Base-by-base conservation (phyloP, 2,329 filamentous ascomycete genomes). In the Colletotrichum sp. region DNA sequence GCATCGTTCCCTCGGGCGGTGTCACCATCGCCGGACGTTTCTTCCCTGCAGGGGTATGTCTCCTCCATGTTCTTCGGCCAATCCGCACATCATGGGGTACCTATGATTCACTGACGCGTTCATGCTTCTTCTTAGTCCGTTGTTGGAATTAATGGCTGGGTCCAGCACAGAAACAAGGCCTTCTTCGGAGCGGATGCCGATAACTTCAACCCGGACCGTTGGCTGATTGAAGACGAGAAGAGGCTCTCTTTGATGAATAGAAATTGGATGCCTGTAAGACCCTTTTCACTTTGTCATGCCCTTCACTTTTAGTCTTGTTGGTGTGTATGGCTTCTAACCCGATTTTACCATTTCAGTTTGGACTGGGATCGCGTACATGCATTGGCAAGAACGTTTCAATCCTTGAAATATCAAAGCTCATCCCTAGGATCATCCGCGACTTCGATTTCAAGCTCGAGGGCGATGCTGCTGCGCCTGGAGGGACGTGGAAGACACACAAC, bases 1-100 rank as follows among this genome's bases (percentile, higher is more conserved):
- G 90, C 6, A 82, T 86, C 0, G 88, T 90, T 0, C 88, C 89
- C 0, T 71, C 83, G 3, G 85, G 83, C 0, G 89, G 90, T 0
- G 82, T 83, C 0, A 83, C 84, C 7, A 83, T 91, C 9, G 82
- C 82, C 3, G 83, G 82, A 0, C 25, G 75, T 0, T 82, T 81
- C 30, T 80, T 85, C 8, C 84, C 83, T 0, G 80, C 79, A 8
- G 82, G 81, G 1, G 81, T 82, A 74, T 69, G 79, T 77, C 3
- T 13, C 2, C 11, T 7, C 15, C n/a, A 59, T 30, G 49, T 27
- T 66, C 15, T 16, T 44, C 39, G 8, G 39, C 39, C 5, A n/a
- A 44, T 44, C 19, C 39, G 39, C 39, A n/a, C 0, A 44, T n/a
- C 9, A n/a, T n/a, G 13, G 8, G 2, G 15, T 13, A 52, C 12